These are phyloP conservation scores for Geosmithia putterillii DNA, from an alignment of 2,329 filamentous ascomycete genomes.

Conservation along the genomic window DNA sequence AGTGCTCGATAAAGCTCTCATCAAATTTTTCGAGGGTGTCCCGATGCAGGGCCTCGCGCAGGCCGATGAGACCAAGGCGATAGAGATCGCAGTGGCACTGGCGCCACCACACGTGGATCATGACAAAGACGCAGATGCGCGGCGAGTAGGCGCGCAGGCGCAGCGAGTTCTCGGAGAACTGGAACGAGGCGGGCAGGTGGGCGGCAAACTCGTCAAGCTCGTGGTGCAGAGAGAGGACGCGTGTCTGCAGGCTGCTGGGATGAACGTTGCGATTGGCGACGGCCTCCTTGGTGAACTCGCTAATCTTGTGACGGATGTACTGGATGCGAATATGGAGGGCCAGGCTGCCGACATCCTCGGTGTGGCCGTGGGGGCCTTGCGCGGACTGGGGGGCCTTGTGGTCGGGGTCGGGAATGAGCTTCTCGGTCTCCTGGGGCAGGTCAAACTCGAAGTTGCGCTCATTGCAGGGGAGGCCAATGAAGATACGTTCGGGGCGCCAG, in stretches of 20 bases:
- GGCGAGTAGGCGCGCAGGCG: slow-evolving; percentile 44
- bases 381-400: not conserved
- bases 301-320: slow-evolving; percentile 39
- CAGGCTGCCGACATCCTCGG: slow-evolving; percentile 41
- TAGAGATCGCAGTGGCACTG: slow-evolving; percentile 47
- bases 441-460: slow-evolving; percentile 42
- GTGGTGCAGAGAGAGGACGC: slow-evolving; percentile 32
- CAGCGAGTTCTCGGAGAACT: slow-evolving; percentile 44
- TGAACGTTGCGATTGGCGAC: slow-evolving; percentile 23
- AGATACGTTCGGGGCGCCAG: slow-evolving; percentile 26
- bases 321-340: slow-evolving; percentile 44
- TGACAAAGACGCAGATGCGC: slow-evolving; percentile 43
- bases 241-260: slow-evolving; percentile 26
- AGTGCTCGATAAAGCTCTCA: slow-evolving; percentile 33
- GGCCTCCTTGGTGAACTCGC: slow-evolving; percentile 37
- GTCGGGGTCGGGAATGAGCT: slow-evolving; percentile 30
- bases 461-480: slow-evolving; percentile 27
- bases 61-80: slow-evolving; percentile 35
- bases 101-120: slow-evolving; percentile 48
- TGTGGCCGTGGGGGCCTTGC: slow-evolving; percentile 23
- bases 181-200: slow-evolving; percentile 40
- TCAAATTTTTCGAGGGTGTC: slow-evolving; percentile 31
- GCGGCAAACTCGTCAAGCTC: slow-evolving; percentile 40
- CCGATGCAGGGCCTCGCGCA: slow-evolving; percentile 36
- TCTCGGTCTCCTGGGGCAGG: slow-evolving; percentile 40